Conservation (phyloP, 306 rosid genomes). For the Rubus parviflorus region DNA sequence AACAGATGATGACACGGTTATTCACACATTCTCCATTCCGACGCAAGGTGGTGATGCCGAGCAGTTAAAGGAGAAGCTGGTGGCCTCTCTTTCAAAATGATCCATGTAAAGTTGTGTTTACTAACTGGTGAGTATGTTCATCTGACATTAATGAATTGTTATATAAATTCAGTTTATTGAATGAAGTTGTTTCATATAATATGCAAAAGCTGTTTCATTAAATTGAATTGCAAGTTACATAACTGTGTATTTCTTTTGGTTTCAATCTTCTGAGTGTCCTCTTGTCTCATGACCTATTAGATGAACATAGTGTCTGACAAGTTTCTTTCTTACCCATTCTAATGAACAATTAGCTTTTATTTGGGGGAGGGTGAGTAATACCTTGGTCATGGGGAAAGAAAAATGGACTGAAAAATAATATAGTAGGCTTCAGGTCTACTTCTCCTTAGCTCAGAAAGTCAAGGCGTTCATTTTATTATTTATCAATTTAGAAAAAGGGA, state of each 20-base stretch:
- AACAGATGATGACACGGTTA: constrained; percentile 46
- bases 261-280: neutral
- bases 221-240: neutral
- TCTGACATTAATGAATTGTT: constrained; percentile 10
- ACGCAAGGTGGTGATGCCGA: constrained; percentile 65
- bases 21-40: constrained; percentile 71
- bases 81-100: constrained; percentile 60
- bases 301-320: neutral
- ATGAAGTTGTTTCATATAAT: neutral
- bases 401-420: neutral
- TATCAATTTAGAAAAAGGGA: neutral
- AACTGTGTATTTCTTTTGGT: neutral
- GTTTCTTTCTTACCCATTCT: neutral
- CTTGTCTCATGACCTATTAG: neutral
- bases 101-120: constrained; percentile 16
- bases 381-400: neutral
- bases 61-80: constrained; percentile 75
- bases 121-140: constrained; percentile 7
- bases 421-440: neutral
- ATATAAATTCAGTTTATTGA: neutral
- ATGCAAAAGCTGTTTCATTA: neutral
- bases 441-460: neutral
- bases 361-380: neutral
- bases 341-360: neutral
- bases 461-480: neutral